These are phyloP conservation scores for Jackrogersella multiformis DNA, from an alignment of 495 filamentous ascomycete genomes.

Conservation along the genomic window DNA sequence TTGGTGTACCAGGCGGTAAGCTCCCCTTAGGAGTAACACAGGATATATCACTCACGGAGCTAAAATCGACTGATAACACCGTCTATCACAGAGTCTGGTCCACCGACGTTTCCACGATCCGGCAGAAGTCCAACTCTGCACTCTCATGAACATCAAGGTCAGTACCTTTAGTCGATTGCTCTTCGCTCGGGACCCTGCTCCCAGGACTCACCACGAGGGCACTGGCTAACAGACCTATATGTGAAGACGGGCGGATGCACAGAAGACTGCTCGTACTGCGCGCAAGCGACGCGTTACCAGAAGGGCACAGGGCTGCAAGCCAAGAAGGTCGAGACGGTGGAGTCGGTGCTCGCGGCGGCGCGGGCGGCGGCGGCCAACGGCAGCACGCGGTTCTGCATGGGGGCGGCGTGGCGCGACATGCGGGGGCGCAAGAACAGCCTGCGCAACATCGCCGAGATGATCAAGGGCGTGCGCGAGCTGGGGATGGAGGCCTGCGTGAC, in stretches of 20 bases:
- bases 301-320: conserved; percentile 83
- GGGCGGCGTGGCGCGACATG: conserved; percentile 92
- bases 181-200: no score
- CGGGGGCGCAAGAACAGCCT: conserved; percentile 81
- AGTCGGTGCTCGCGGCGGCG: conserved; percentile 79
- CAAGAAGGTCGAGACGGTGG: conserved; percentile 77
- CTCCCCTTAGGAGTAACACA: background rate
- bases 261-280: conserved; percentile 90
- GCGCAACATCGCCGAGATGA: conserved; percentile 82
- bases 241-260: conserved; percentile 77
- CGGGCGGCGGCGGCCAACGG: conserved; percentile 79
- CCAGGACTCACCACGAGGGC: background rate
- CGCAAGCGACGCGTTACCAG: conserved; percentile 80
- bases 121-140: conserved; percentile 83
- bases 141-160: conserved; percentile 87
- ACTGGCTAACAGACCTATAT: background rate
- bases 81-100: conserved; percentile 64
- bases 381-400: conserved; percentile 90
- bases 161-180: background rate
- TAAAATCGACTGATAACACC: conserved; percentile 32
- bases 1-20: conserved; percentile 77
- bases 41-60: background rate
- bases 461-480: conserved; percentile 77
- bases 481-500: conserved; percentile 90
- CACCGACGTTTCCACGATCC: conserved; percentile 86